phyloP scores from a whole-genome alignment of 176 grass and related monocot species.

The Chrysopogon serrulatus region DNA sequence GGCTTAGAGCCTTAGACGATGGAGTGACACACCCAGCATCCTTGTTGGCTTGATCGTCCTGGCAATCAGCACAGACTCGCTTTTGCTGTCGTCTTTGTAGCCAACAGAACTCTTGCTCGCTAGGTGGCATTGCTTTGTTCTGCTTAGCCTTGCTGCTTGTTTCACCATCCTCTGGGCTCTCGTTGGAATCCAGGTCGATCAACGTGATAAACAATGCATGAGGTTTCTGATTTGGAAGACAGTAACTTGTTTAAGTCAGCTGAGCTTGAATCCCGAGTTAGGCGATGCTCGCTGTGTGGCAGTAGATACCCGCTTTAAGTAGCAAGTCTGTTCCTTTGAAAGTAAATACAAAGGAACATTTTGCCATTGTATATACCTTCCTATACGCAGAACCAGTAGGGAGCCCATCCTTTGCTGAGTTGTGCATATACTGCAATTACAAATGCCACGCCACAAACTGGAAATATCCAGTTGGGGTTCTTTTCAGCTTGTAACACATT shows the following conservation, averaged over 20 bases:
- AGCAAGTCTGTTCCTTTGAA: too few species aligned
- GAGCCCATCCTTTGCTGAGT: conserved; percentile 87
- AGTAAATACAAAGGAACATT: too few species aligned
- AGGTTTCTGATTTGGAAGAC: not conserved
- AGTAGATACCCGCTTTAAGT: too few species aligned
- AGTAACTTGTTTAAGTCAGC: conserved; percentile 27
- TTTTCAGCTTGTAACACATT: conserved; percentile 80
- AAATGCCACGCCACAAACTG: conserved; percentile 77
- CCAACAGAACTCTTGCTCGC: not conserved
- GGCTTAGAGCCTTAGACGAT: conserved; percentile 20
- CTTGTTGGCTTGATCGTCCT: not conserved
- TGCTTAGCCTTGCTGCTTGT: not conserved
- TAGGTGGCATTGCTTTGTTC: not conserved
- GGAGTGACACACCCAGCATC: conserved; percentile 13
- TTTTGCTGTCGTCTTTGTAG: conserved; percentile 7
- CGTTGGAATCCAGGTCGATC: not conserved
- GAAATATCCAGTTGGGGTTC: conserved; percentile 75
- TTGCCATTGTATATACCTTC: conserved; percentile 44
- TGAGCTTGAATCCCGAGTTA: conserved; percentile 14
- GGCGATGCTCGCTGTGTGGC: conserved; percentile 37
- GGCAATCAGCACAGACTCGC: conserved; percentile 13
- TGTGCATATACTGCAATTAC: conserved; percentile 89
- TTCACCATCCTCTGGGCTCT: not conserved
- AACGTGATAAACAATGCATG: not conserved
- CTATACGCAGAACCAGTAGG: conserved; percentile 64